phyloP scores from a whole-genome alignment of 2,329 filamentous ascomycete genomes.

The Colletotrichum euphorbiae region DNA sequence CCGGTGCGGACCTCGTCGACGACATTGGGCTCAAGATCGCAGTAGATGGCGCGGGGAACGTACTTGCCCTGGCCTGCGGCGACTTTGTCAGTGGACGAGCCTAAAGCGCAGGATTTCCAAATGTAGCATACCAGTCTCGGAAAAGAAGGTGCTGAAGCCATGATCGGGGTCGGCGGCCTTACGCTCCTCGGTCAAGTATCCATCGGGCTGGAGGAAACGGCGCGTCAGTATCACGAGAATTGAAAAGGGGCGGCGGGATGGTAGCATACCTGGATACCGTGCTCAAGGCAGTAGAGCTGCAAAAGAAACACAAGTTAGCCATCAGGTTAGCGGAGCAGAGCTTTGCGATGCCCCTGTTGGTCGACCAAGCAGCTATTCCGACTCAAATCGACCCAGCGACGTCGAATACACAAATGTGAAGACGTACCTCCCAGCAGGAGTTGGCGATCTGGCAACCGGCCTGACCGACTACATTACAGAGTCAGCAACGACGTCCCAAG shows the following conservation, averaged over 20 bases:
- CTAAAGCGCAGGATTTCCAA: neutral
- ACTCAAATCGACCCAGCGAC: conserved; percentile 14
- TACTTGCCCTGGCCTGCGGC: conserved; percentile 93
- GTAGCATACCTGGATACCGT: conserved; percentile 91
- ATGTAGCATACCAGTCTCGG: conserved; percentile 85
- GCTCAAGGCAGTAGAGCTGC: conserved; percentile 99
- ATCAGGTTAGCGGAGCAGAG: neutral
- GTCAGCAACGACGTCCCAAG: conserved; percentile 58
- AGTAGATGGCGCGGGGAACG: conserved; percentile 98
- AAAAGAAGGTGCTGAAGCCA: conserved; percentile 99
- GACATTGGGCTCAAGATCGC: conserved; percentile 99
- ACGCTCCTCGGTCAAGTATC: conserved; percentile 97
- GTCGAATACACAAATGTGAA: conserved; percentile 38
- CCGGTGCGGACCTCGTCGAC: conserved; percentile 99
- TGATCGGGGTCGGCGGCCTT: conserved; percentile 93
- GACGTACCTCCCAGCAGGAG: conserved; percentile 99
- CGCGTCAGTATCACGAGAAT: neutral
- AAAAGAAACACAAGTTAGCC: conserved; percentile 37
- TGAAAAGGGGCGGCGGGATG: conserved; percentile 11
- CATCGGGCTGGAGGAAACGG: conserved; percentile 79
- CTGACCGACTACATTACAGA: conserved; percentile 84
- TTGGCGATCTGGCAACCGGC: conserved; percentile 99
- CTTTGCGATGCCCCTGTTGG: neutral
- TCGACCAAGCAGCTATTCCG: conserved; percentile 1
- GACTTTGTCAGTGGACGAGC: conserved; percentile 25